Evolutionary conservation across 805 yeast species (phyloP).

Genomic region (Cyberlindnera euphorbiae): DNA sequence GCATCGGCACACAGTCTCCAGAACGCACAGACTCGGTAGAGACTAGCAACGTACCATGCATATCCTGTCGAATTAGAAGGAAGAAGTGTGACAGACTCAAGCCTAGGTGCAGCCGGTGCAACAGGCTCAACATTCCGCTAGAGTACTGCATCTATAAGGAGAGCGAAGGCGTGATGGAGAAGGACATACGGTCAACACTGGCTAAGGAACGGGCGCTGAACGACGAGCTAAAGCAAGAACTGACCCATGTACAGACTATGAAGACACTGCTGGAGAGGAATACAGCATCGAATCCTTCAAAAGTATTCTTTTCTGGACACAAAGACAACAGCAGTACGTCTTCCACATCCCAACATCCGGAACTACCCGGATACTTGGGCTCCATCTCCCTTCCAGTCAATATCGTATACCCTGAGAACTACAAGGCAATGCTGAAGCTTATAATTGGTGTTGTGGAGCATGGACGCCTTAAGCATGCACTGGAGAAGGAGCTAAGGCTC

Average conservation of each 20-base stretch:
- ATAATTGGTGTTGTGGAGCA: background rate
- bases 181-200: slow-evolving; percentile 1
- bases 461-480: background rate
- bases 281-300: too few relatives aligned
- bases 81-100: slow-evolving; percentile 4
- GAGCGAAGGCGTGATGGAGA: slow-evolving; percentile 1
- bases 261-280: too few relatives aligned
- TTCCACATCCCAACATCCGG: too few relatives aligned
- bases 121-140: slow-evolving; percentile 1
- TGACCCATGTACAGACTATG: background rate
- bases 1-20: background rate
- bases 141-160: slow-evolving; percentile 5
- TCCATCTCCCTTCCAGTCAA: too few relatives aligned
- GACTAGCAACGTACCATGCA: background rate
- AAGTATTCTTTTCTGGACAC: too few relatives aligned
- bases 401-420: too few relatives aligned
- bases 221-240: slow-evolving; percentile 1
- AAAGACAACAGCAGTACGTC: too few relatives aligned
- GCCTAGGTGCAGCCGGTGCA: slow-evolving; percentile 2
- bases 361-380: too few relatives aligned
- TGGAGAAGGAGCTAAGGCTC: background rate
- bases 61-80: slow-evolving; percentile 5
- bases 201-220: background rate
- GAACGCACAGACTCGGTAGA: background rate
- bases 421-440: too few relatives aligned